A percentile compares a stretch with the other conserved stretches of the same genome.
These are phyloP conservation scores for Teratosphaeria destructans DNA, from an alignment of 2,329 filamentous ascomycete species.

Conservation along the genomic window DNA sequence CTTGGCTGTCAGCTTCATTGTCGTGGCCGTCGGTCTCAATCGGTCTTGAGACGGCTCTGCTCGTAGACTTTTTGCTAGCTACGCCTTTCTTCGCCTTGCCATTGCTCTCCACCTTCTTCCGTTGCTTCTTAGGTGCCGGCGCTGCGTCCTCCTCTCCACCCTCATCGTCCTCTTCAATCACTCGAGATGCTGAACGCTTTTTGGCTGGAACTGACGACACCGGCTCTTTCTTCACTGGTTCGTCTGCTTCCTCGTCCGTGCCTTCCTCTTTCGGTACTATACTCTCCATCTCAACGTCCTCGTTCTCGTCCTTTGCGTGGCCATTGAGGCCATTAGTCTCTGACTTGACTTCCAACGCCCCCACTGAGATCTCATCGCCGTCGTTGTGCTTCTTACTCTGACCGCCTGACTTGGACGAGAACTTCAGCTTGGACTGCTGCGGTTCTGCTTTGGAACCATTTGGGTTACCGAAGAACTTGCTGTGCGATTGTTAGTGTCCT, in stretches of 20 bases:
- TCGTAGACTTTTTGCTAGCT: conserved; percentile 8
- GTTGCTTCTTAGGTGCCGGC: conserved; percentile 27
- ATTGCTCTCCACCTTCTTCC: conserved; percentile 13
- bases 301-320: conserved; percentile 19
- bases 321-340: background rate
- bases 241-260: conserved; percentile 11
- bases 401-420: conserved; percentile 38
- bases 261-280: conserved; percentile 11
- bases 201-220: conserved; percentile 14
- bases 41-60: background rate
- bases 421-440: conserved; percentile 71
- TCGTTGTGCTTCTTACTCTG: conserved; percentile 13
- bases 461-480: conserved; percentile 72
- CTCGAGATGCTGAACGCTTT: conserved; percentile 17
- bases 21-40: background rate
- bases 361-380: conserved; percentile 4
- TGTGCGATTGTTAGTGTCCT: conserved; percentile 28
- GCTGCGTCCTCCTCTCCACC: conserved; percentile 20
- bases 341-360: conserved; percentile 20
- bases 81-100: conserved; percentile 18
- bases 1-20: background rate
- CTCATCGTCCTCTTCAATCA: conserved; percentile 14
- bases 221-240: conserved; percentile 11
- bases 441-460: conserved; percentile 48
- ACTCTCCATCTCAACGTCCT: conserved; percentile 25